Percentiles rank a stretch among this genome's conserved stretches.
Evolutionary conservation across 345 rosid species (phyloP).

Genomic region (Eutrema heterophyllum): DNA sequence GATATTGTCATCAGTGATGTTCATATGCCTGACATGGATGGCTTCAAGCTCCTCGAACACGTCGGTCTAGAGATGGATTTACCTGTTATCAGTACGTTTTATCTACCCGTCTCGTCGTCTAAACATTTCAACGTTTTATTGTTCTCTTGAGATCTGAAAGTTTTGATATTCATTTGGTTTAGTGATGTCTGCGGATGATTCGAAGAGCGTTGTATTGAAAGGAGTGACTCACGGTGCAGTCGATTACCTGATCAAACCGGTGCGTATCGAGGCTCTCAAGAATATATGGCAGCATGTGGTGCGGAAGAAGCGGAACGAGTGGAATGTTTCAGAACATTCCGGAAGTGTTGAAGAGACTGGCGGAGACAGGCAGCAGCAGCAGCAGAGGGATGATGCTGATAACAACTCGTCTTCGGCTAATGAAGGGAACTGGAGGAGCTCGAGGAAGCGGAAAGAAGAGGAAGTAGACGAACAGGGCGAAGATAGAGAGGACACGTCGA

Average conservation of each 20-base stretch:
- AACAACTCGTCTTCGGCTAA: slow-evolving; percentile 65
- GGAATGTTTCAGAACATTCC: slow-evolving; percentile 53
- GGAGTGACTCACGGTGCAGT: slow-evolving; percentile 88
- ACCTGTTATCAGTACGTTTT: slow-evolving; percentile 75
- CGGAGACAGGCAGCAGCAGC: slow-evolving; percentile 42
- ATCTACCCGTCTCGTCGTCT: neutral
- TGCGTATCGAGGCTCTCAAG: slow-evolving; percentile 63
- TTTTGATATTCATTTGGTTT: neutral
- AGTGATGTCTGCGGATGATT: slow-evolving; percentile 95
- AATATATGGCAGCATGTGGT: slow-evolving; percentile 87
- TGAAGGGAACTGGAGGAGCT: slow-evolving; percentile 50
- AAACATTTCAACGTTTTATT: neutral
- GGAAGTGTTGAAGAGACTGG: slow-evolving; percentile 48
- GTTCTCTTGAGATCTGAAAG: neutral
- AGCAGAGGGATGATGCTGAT: slow-evolving; percentile 42
- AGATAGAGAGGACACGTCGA: slow-evolving; percentile 77
- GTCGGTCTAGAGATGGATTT: slow-evolving; percentile 76
- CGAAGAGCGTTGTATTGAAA: slow-evolving; percentile 57
- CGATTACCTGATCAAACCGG: slow-evolving; percentile 73
- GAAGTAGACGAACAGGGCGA: slow-evolving; percentile 48
- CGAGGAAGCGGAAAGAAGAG: slow-evolving; percentile 55
- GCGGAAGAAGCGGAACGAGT: slow-evolving; percentile 49
- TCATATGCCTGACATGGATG: slow-evolving; percentile 91
- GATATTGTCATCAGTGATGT: slow-evolving; percentile 86
- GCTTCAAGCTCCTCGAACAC: slow-evolving; percentile 68